Percentiles rank a stretch among this genome's conserved stretches.
Conservation (phyloP, 2,329 filamentous ascomycete genomes). For the Phyllosticta ampelicida region DNA sequence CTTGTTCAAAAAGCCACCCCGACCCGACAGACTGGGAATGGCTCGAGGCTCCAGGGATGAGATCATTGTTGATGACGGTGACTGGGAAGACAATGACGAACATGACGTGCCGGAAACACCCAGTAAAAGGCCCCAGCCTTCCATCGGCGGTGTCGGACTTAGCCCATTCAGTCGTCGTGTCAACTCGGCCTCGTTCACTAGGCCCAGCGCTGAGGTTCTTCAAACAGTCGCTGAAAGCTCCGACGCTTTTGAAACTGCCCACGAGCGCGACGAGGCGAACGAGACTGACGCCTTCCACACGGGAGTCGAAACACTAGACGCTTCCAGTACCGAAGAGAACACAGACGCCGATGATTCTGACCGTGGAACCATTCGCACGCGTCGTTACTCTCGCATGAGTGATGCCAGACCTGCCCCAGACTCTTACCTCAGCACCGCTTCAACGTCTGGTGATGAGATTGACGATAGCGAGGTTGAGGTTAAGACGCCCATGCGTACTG, state of each 20-base stretch:
- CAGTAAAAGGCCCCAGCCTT: conserved; percentile 30
- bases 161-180: conserved; percentile 19
- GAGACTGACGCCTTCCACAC: conserved; percentile 96
- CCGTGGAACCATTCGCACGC: conserved; percentile 20
- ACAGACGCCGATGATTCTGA: conserved; percentile 65
- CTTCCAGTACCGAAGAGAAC: conserved; percentile 65
- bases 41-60: conserved; percentile 51
- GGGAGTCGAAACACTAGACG: conserved; percentile 60
- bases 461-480: conserved; percentile 44
- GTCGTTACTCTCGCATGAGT: conserved; percentile 32
- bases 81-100: conserved; percentile 77
- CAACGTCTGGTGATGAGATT: conserved; percentile 70
- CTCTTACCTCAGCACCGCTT: conserved; percentile 80
- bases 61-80: conserved; percentile 65
- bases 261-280: conserved; percentile 63
- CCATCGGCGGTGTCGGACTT: conserved; percentile 13
- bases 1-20: conserved; percentile 65
- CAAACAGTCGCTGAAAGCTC: conserved; percentile 59
- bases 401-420: conserved; percentile 34
- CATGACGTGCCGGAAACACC: conserved; percentile 39
- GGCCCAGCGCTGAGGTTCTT: conserved; percentile 54
- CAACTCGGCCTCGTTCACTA: conserved; percentile 24
- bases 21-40: conserved; percentile 59
- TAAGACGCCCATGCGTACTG: conserved; percentile 52
- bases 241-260: conserved; percentile 60